Evolutionary conservation across 768 basidiomycete genomes (phyloP).

Genomic region (Tubosaeta sp.): DNA sequence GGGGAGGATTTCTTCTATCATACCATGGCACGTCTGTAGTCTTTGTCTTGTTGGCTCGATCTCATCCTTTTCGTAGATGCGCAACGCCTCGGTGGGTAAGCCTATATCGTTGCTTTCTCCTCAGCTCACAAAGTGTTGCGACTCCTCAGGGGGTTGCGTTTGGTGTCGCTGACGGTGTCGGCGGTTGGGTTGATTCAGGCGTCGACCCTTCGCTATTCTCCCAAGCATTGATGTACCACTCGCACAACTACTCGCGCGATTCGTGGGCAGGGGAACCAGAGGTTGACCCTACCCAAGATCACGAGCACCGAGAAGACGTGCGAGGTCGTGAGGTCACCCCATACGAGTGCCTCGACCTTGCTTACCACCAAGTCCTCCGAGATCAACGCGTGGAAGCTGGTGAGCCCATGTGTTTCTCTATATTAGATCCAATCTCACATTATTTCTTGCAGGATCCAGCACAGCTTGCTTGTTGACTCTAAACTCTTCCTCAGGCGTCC

Average conservation of each 20-base stretch:
- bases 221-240: conserved; percentile 87
- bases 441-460: conserved; percentile 59
- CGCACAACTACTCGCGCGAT: conserved; percentile 63
- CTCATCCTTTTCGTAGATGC: conserved; percentile 51
- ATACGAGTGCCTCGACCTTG: conserved; percentile 64
- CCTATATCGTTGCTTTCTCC: conserved; percentile 2
- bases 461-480: conserved; percentile 75
- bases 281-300: conserved; percentile 70
- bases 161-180: conserved; percentile 90
- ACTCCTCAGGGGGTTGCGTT: conserved; percentile 63
- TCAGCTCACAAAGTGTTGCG: conserved; percentile 17
- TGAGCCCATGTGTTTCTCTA: conserved; percentile 28
- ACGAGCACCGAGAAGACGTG: conserved; percentile 58
- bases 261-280: conserved; percentile 86
- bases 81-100: conserved; percentile 67
- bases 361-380: conserved; percentile 65
- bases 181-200: conserved; percentile 83
- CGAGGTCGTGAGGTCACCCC: conserved; percentile 71
- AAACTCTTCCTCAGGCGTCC: conserved; percentile 67
- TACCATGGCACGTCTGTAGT: conserved; percentile 51
- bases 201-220: conserved; percentile 89
- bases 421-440: not conserved
- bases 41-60: not conserved
- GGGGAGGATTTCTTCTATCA: conserved; percentile 67
- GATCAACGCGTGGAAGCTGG: conserved; percentile 59